Evolutionary conservation across 345 rosid species (phyloP).

Genomic region (Geranium brycei): DNA sequence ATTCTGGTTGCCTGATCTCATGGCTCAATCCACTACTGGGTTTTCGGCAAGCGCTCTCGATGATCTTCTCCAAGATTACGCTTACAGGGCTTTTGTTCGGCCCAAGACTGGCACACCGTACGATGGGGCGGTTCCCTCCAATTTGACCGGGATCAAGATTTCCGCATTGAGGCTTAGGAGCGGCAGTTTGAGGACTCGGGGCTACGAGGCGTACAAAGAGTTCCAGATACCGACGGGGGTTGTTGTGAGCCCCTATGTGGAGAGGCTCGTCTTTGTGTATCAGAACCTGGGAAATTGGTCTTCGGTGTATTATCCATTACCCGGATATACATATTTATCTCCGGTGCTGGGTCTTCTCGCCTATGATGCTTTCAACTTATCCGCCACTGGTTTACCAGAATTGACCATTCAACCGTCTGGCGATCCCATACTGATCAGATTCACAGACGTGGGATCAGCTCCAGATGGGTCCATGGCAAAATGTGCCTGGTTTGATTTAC

Average conservation of each 20-base stretch:
- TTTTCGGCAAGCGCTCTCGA: conserved; percentile 42
- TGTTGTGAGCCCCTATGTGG: conserved; percentile 42
- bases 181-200: conserved; percentile 64
- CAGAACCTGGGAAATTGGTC: conserved; percentile 87
- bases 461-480: conserved; percentile 46
- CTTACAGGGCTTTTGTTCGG: conserved; percentile 47
- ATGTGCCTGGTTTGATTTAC: conserved; percentile 61
- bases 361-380: conserved; percentile 58
- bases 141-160: conserved; percentile 56
- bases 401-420: conserved; percentile 32
- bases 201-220: conserved; percentile 39
- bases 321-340: conserved; percentile 43
- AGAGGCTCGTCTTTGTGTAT: conserved; percentile 74
- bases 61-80: conserved; percentile 76
- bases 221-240: conserved; percentile 49
- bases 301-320: conserved; percentile 39
- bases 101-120: conserved; percentile 68
- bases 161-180: conserved; percentile 74
- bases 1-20: conserved; percentile 16
- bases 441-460: conserved; percentile 35
- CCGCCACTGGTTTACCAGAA: conserved; percentile 36
- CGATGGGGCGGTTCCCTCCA: conserved; percentile 45
- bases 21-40: conserved; percentile 21
- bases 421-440: conserved; percentile 44
- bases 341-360: conserved; percentile 82